These are phyloP conservation scores for Geotrichum ghanense DNA, from an alignment of 805 yeast genomes.

Conservation along the genomic window DNA sequence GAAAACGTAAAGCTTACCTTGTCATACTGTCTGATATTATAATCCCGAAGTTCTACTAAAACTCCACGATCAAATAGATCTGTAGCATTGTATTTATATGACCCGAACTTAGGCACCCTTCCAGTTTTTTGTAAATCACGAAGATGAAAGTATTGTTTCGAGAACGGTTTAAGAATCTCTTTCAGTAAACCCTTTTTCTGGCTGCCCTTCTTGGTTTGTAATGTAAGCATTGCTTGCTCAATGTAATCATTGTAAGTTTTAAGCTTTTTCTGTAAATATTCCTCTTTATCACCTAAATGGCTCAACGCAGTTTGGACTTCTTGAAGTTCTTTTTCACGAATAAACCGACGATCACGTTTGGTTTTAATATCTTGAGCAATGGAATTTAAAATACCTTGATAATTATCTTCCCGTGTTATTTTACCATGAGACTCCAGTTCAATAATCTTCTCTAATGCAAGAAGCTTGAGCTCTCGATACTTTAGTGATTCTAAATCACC, in stretches of 20 bases:
- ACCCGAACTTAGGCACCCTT: constrained; percentile 62
- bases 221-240: constrained; percentile 37
- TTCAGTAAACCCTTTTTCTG: constrained; percentile 21
- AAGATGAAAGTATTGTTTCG: constrained; percentile 67
- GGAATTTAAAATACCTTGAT: constrained; percentile 70
- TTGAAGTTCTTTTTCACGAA: constrained; percentile 35
- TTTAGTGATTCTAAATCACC: constrained; percentile 36
- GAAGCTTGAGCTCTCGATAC: constrained; percentile 67
- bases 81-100: constrained; percentile 65
- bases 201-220: constrained; percentile 31
- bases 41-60: constrained; percentile 47
- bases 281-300: constrained; percentile 35
- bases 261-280: constrained; percentile 31
- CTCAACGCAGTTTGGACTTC: constrained; percentile 34
- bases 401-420: constrained; percentile 55
- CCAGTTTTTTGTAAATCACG: constrained; percentile 57
- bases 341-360: constrained; percentile 39
- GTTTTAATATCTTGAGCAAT: constrained; percentile 69
- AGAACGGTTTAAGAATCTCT: constrained; percentile 36
- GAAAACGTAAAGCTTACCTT: constrained; percentile 65
- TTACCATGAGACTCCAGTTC: constrained; percentile 61
- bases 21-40: constrained; percentile 37
- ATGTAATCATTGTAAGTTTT: constrained; percentile 36
- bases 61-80: constrained; percentile 65
- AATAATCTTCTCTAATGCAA: constrained; percentile 61